Conservation (phyloP, 257 asterid species). For the Plantago ovata region DNA sequence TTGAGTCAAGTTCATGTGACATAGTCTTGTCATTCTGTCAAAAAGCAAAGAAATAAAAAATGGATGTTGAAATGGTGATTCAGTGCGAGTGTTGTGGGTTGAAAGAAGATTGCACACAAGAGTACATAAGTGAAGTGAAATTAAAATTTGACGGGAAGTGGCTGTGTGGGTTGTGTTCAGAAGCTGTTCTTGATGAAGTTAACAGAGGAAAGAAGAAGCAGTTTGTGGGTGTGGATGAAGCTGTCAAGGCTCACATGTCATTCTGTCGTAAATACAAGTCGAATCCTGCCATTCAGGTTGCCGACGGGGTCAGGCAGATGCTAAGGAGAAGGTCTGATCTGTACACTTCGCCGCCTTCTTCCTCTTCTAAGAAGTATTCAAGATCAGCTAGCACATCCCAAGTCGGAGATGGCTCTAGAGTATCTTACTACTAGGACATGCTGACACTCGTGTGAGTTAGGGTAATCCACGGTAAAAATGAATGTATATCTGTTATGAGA, state of each 20-base stretch:
- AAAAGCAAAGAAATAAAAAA: constrained; percentile 6
- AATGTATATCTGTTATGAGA: too few species aligned
- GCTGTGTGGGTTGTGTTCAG: constrained; percentile 87
- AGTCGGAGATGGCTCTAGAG: constrained; percentile 45
- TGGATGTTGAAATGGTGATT: constrained; percentile 78
- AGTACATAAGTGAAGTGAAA: constrained; percentile 64
- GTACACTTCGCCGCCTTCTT: constrained; percentile 26
- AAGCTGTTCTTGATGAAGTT: constrained; percentile 81
- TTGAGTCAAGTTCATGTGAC: too few species aligned
- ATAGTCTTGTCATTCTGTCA: too few species aligned
- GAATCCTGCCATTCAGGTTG: constrained; percentile 74
- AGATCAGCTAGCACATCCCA: constrained; percentile 57
- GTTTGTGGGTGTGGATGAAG: constrained; percentile 48
- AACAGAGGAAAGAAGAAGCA: constrained; percentile 45
- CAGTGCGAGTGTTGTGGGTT: constrained; percentile 93
- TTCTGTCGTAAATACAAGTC: constrained; percentile 66
- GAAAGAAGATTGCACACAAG: constrained; percentile 87
- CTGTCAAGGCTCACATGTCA: constrained; percentile 79
- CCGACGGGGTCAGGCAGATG: constrained; percentile 94
- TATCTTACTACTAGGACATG: constrained; percentile 33
- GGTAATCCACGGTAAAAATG: too few species aligned
- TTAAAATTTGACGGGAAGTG: constrained; percentile 73
- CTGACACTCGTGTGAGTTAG: too few species aligned
- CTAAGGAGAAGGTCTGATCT: constrained; percentile 54
- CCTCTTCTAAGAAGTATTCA: constrained; percentile 43